These are phyloP conservation scores for Heritiera littoralis DNA, from an alignment of 345 rosid species.

Conservation along the genomic window DNA sequence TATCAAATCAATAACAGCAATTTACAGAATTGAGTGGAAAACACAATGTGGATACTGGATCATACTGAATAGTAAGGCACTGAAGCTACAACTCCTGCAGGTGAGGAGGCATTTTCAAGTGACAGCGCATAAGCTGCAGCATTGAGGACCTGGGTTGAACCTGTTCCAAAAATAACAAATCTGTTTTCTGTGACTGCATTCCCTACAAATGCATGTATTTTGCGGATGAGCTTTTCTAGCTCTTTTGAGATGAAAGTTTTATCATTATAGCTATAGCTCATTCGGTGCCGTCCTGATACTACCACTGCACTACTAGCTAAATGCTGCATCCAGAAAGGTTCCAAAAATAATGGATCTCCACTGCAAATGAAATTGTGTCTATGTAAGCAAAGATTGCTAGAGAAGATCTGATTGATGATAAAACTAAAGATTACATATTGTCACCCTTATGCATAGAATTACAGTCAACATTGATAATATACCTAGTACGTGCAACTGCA, in stretches of 20 bases:
- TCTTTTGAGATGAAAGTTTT: slow-evolving; percentile 22
- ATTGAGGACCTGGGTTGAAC: slow-evolving; percentile 65
- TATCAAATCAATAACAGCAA: not conserved
- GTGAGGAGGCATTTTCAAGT: slow-evolving; percentile 38
- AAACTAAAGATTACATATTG: not conserved
- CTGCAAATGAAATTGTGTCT: slow-evolving; percentile 27
- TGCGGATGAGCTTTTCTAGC: slow-evolving; percentile 48
- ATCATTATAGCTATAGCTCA: slow-evolving; percentile 42
- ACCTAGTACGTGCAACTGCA: not conserved
- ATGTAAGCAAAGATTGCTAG: not conserved
- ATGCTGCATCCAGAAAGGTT: slow-evolving; percentile 55
- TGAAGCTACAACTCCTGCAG: slow-evolving; percentile 51
- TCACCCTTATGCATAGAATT: too few relatives aligned
- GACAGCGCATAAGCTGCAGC: slow-evolving; percentile 68
- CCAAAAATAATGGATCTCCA: slow-evolving; percentile 60
- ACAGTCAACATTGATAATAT: not conserved
- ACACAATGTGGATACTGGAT: not conserved
- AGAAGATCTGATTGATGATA: not conserved
- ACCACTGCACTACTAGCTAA: slow-evolving; percentile 50
- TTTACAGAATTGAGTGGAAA: not conserved
- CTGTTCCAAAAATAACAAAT: slow-evolving; percentile 57
- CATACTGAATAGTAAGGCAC: slow-evolving; percentile 61
- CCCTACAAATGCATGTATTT: slow-evolving; percentile 51
- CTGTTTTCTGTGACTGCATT: slow-evolving; percentile 54
- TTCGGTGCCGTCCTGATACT: slow-evolving; percentile 59